Conservation (phyloP, 371 early-diverging fungal genomes). For the Enterocytospora artemiae region DNA sequence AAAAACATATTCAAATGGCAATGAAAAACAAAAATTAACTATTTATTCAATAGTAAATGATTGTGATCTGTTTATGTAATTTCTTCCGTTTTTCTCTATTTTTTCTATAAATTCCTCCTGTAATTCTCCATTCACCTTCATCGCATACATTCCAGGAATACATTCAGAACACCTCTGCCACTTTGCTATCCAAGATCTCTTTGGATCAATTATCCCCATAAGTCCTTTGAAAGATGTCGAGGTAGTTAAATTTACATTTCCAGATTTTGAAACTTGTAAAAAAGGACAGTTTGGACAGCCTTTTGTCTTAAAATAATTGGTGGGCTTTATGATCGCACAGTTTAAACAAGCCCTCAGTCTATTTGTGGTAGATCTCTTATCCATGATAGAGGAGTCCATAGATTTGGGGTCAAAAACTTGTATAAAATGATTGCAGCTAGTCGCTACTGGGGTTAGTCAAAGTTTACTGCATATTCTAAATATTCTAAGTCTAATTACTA, state of each 20-base stretch:
- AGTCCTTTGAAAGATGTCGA: slow-evolving; percentile 46
- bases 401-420: too few species aligned
- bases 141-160: slow-evolving; percentile 54
- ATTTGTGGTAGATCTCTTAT: slow-evolving; percentile 3
- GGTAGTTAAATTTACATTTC: slow-evolving; percentile 45
- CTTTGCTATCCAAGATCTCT: slow-evolving; percentile 55
- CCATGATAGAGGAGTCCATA: too few species aligned
- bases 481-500: too few species aligned
- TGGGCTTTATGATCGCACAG: slow-evolving; percentile 47
- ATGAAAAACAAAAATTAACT: neutral
- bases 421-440: too few species aligned
- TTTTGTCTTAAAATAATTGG: slow-evolving; percentile 41
- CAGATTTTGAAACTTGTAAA: slow-evolving; percentile 33
- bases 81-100: slow-evolving; percentile 51
- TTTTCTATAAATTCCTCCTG: slow-evolving; percentile 48
- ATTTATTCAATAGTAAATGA: slow-evolving; percentile 42
- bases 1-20: too few species aligned
- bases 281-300: slow-evolving; percentile 56
- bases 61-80: slow-evolving; percentile 47
- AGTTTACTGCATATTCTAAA: too few species aligned
- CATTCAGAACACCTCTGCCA: slow-evolving; percentile 55
- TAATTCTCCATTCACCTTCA: slow-evolving; percentile 54
- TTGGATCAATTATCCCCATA: slow-evolving; percentile 40
- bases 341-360: slow-evolving; percentile 53
- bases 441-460: too few species aligned